phyloP scores from a whole-genome alignment of 495 filamentous ascomycete species.

The Penicillium chermesinum region DNA sequence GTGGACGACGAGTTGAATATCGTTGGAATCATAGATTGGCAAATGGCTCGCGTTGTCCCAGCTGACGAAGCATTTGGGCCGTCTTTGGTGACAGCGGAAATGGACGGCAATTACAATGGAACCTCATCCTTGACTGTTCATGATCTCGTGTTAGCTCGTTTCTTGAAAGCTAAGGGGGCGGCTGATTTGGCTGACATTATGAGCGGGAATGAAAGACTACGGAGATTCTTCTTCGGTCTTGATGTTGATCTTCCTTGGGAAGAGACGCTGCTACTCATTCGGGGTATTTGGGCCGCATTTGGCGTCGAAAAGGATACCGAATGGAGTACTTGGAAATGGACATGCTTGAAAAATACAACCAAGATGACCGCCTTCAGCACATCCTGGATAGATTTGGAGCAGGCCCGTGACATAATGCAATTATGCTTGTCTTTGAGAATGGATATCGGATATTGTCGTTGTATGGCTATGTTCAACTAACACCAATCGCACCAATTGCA shows the following conservation, averaged over 20 bases:
- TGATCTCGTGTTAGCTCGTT: conserved; percentile 4
- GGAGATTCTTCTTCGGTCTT: conserved; percentile 13
- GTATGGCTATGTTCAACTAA: no score
- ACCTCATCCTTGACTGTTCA: conserved; percentile 2
- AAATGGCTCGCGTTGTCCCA: conserved; percentile 26
- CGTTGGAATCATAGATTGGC: conserved; percentile 37
- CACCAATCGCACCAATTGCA: no score
- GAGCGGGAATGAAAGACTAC: neutral
- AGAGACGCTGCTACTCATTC: conserved; percentile 6
- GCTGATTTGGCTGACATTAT: conserved; percentile 3
- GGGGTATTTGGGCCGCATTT: conserved; percentile 9
- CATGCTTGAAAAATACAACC: conserved; percentile 2
- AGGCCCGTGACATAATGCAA: conserved; percentile 1
- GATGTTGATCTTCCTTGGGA: conserved; percentile 12
- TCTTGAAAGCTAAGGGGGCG: neutral
- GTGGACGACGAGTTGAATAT: conserved; percentile 38
- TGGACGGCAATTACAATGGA: conserved; percentile 20
- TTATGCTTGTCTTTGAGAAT: no score
- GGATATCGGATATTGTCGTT: no score
- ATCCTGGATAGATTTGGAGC: conserved; percentile 1
- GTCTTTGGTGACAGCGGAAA: conserved; percentile 31
- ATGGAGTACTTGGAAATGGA: conserved; percentile 6
- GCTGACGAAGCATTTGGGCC: conserved; percentile 30
- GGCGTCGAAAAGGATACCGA: conserved; percentile 4
- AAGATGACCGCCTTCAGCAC: neutral